Conservation (phyloP, 2,329 filamentous ascomycete genomes). For the Bretziella fagacearum region DNA sequence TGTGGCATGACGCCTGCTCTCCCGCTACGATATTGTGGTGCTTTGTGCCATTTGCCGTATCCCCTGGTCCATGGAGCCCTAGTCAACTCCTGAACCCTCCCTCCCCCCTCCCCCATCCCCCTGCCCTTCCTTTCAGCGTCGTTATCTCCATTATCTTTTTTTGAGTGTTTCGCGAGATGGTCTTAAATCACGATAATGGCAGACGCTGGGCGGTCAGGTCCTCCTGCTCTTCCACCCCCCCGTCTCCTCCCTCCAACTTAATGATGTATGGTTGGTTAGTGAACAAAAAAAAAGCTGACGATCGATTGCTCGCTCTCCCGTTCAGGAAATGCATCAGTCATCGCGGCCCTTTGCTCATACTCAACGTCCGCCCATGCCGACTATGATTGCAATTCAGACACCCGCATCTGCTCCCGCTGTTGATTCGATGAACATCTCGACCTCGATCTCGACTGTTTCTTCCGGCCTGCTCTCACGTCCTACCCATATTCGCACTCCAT, state of each 20-base stretch:
- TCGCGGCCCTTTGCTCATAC: slow-evolving; percentile 34
- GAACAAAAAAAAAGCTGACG: slow-evolving; percentile 15
- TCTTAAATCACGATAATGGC: not conserved
- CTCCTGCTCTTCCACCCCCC: not conserved
- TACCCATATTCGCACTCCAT: slow-evolving; percentile 59
- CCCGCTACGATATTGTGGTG: not conserved
- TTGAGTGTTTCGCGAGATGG: not conserved
- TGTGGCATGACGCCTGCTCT: slow-evolving; percentile 3
- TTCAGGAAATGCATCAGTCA: slow-evolving; percentile 46
- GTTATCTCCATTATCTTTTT: slow-evolving; percentile 3
- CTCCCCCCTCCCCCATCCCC: slow-evolving; percentile 3
- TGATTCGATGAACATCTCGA: slow-evolving; percentile 21
- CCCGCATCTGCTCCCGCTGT: not conserved
- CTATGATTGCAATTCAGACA: slow-evolving; percentile 21
- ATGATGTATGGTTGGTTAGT: slow-evolving; percentile 5
- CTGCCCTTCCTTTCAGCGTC: slow-evolving; percentile 1
- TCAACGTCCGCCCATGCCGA: slow-evolving; percentile 11
- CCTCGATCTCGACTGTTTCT: slow-evolving; percentile 16
- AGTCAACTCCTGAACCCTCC: slow-evolving; percentile 6
- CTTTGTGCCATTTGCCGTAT: slow-evolving; percentile 9
- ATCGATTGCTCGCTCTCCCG: slow-evolving; percentile 18
- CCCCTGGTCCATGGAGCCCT: slow-evolving; percentile 3
- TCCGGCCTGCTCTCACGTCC: slow-evolving; percentile 42
- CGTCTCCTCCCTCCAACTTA: not conserved
- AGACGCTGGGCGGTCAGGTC: not conserved